Base-by-base conservation (phyloP, 192 early-diverging fungal species). In the Coemansia sp. region DNA sequence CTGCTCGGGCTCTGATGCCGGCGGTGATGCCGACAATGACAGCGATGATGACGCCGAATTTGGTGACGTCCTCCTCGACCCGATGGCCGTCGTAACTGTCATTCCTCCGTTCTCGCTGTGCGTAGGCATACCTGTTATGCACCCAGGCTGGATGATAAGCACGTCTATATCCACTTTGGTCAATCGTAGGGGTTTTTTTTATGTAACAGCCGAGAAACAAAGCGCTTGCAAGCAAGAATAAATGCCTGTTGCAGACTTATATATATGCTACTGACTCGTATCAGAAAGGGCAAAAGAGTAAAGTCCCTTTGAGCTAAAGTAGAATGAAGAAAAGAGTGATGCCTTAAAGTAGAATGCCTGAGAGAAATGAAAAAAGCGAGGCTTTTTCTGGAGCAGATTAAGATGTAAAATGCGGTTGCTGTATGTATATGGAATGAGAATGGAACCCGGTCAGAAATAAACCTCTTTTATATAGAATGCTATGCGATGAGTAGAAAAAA, bases 121-220 rank as follows among this genome's bases (percentile, higher is more conserved):
- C 12, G 62, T 41, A 20, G 62, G 58, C 69, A 72, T 72, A 45
- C 43, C 37, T 6, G 53, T 42, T 39, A 34, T 23, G 63, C 53
- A 56, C 62, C 57, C 46, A 39, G 51, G 55, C 47, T 56, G 58
- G 52, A 39, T 47, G 30, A 55, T 60, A 16, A 76, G 67, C 31
- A 69, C 63, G 32, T 38, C 53, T 67, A 76, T 76, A 60, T 76
- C 74, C 74, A 76, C 63, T 40, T 66, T 73, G 57, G 39, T 41
- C 36, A 28, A 53, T 48, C 18, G n/a, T n/a, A n/a, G n/a, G n/a
- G n/a, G n/a, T n/a, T n/a, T n/a, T n/a, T n/a, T n/a, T n/a, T n/a
- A n/a, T n/a, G n/a, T n/a, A n/a, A n/a, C n/a, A n/a, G 23, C 4
- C 4, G 23, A 26, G 23, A 26, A 26, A 26, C 23, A 26, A 26